Percentiles rank a stretch among this genome's conserved stretches.
Evolutionary conservation across 495 filamentous ascomycete genomes (phyloP).

Genomic region (Hyphodiscus hymeniophilus): DNA sequence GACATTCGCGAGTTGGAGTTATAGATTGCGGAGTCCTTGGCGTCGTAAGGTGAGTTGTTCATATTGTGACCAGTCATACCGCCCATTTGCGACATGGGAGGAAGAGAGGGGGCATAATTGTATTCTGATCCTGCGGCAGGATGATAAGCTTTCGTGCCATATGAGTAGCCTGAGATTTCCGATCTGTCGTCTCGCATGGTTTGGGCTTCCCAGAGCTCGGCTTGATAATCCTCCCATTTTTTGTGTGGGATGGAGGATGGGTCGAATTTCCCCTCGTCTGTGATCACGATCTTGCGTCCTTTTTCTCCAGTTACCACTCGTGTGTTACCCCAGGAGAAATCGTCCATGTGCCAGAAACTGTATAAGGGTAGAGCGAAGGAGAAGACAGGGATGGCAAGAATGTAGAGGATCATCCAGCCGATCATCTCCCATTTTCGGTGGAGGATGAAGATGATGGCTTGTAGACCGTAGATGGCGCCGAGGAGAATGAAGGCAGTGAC

Average conservation of each 20-base stretch:
- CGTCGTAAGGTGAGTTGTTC: slow-evolving; percentile 25
- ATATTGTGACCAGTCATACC: slow-evolving; percentile 48
- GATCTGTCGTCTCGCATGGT: slow-evolving; percentile 77
- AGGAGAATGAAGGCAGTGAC: slow-evolving; percentile 82
- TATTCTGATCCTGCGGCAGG: slow-evolving; percentile 56
- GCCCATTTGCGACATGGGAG: slow-evolving; percentile 64
- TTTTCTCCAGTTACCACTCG: slow-evolving; percentile 95
- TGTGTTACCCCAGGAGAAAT: slow-evolving; percentile 97
- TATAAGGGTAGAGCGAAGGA: slow-evolving; percentile 86
- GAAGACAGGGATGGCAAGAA: slow-evolving; percentile 88
- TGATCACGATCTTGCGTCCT: slow-evolving; percentile 85
- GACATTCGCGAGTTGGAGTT: slow-evolving; percentile 67
- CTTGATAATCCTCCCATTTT: slow-evolving; percentile 98
- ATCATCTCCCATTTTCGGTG: slow-evolving; percentile 98
- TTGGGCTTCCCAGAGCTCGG: slow-evolving; percentile 92
- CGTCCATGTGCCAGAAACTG: slow-evolving; percentile 99
- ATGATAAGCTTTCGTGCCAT: slow-evolving; percentile 63
- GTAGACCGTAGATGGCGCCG: slow-evolving; percentile 90
- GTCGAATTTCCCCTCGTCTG: slow-evolving; percentile 98
- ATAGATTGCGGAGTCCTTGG: slow-evolving; percentile 18
- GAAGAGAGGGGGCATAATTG: slow-evolving; percentile 51
- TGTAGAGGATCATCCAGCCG: slow-evolving; percentile 97
- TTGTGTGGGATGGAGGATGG: slow-evolving; percentile 87
- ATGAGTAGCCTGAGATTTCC: slow-evolving; percentile 86
- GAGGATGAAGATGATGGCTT: slow-evolving; percentile 94